phyloP scores from a whole-genome alignment of 768 basidiomycete species.

The Rhodosporidiobolus odoratus region DNA sequence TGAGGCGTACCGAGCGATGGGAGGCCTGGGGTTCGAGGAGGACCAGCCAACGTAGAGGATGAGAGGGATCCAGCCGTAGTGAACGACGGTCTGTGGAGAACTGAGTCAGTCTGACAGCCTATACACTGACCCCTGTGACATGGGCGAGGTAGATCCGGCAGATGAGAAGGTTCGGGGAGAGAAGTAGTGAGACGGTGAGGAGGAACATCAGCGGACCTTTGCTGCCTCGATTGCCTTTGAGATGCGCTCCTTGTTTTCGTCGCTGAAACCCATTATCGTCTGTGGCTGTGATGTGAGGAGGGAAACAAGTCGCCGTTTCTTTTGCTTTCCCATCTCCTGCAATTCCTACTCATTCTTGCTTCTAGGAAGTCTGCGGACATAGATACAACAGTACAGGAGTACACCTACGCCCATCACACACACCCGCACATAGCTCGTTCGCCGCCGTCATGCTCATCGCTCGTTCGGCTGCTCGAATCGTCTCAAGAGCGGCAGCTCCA shows the following conservation, averaged over 20 bases:
- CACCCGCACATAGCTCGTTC: not conserved
- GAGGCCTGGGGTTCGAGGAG: constrained; percentile 85
- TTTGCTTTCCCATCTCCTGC: not conserved
- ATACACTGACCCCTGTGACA: too few species aligned
- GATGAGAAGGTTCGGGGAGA: constrained; percentile 4
- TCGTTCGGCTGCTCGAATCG: constrained; percentile 1
- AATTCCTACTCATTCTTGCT: too few species aligned
- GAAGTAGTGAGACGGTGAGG: not conserved
- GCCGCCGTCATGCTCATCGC: constrained; percentile 5
- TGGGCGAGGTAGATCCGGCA: not conserved
- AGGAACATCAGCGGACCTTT: constrained; percentile 57
- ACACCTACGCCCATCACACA: not conserved
- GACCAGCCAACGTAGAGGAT: constrained; percentile 86
- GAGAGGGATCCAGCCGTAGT: constrained; percentile 93
- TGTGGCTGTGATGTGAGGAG: not conserved
- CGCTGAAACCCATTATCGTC: constrained; percentile 58
- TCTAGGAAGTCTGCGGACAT: too few species aligned
- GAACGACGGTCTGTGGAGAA: constrained; percentile 66
- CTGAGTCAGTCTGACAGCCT: not conserved
- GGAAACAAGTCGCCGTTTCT: not conserved
- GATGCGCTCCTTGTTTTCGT: constrained; percentile 87
- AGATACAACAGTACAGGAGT: not conserved
- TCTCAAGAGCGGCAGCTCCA: not conserved
- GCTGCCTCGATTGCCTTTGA: constrained; percentile 72
- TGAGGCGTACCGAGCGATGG: constrained; percentile 80